Evolutionary conservation across 2,329 filamentous ascomycete genomes (phyloP).

Genomic region (Karstenula rhodostoma): DNA sequence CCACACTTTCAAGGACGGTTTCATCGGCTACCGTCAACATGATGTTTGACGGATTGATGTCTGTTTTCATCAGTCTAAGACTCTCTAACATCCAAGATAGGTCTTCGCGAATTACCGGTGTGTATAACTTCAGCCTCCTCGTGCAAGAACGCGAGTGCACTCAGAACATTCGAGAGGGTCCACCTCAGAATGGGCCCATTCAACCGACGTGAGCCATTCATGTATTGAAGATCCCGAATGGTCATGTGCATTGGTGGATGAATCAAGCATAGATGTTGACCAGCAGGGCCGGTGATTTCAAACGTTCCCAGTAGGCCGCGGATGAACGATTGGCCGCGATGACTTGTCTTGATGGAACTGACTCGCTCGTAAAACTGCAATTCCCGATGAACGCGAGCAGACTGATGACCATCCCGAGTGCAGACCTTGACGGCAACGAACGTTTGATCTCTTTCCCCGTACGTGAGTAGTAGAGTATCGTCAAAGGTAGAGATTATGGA

Average conservation of each 20-base stretch:
- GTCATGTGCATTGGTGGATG: constrained; percentile 41
- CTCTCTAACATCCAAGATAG: too few species aligned
- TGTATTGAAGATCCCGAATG: constrained; percentile 35
- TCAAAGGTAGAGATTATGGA: too few species aligned
- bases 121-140: constrained; percentile 57
- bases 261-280: constrained; percentile 35
- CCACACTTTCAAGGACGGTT: constrained; percentile 49
- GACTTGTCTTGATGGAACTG: constrained; percentile 33
- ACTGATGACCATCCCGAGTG: constrained; percentile 26
- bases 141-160: constrained; percentile 56
- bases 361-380: constrained; percentile 36
- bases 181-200: constrained; percentile 30
- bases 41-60: constrained; percentile 57
- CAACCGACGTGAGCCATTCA: constrained; percentile 27
- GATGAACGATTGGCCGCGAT: constrained; percentile 32
- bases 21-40: constrained; percentile 49
- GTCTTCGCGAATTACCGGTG: constrained; percentile 50
- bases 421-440: constrained; percentile 32
- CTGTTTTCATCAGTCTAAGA: constrained; percentile 38
- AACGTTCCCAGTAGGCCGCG: constrained; percentile 30
- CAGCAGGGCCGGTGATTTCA: constrained; percentile 30
- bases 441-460: constrained; percentile 28
- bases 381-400: constrained; percentile 28
- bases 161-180: constrained; percentile 47
- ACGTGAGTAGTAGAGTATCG: constrained; percentile 18